Evolutionary conservation across 2,329 filamentous ascomycete species (phyloP), one percentile per base, ranked within the genome.

Genomic region (Pseudogymnoascus sp.): DNA sequence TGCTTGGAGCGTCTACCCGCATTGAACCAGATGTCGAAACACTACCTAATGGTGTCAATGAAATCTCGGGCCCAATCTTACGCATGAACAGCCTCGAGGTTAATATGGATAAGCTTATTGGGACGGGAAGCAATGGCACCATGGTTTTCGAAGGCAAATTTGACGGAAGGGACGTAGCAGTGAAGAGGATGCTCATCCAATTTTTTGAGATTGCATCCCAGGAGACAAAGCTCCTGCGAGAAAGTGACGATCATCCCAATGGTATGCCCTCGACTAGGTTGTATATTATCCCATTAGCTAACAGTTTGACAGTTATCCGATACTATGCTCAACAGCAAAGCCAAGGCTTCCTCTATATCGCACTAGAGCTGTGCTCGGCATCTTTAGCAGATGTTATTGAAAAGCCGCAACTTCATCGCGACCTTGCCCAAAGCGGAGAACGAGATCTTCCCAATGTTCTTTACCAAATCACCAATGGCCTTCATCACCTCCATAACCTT

Each of bases 201-300:
- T 97, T 97, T 69, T 97, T 92, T 71, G 93, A 96, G 65, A 90
- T 99, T 67, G 94, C 94, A 0, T 91, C 90, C 9, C 91, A 96
- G 69, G 94, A 99, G 75, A 96, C 96, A 1, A 88, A 88, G 63
- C 79, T 97, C 59, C 76, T 99, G 9, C 83, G 95, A 63, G 91
- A 97, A 73, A 97, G 92, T 70, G 94, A 99, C 67, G 90, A 97
- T 68, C 94, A 99, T 70, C 87, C 89, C 11, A 97, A 99, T 72
- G 83, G 83, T 85, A 76, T 64, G 74, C 67, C 20, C 18, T 50
- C 20, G 7, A n/a, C 16, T 54, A 14, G 16, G 20, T 14, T 25
- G 47, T 34, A 28, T 7, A 38, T 11, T 58, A 30, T 38, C 25
- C 22, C 20, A 7, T 30, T 59, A 63, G 59, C 68, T 75, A 70